Base-by-base conservation (phyloP, 306 rosid genomes). In the Mimosa pudica region DNA sequence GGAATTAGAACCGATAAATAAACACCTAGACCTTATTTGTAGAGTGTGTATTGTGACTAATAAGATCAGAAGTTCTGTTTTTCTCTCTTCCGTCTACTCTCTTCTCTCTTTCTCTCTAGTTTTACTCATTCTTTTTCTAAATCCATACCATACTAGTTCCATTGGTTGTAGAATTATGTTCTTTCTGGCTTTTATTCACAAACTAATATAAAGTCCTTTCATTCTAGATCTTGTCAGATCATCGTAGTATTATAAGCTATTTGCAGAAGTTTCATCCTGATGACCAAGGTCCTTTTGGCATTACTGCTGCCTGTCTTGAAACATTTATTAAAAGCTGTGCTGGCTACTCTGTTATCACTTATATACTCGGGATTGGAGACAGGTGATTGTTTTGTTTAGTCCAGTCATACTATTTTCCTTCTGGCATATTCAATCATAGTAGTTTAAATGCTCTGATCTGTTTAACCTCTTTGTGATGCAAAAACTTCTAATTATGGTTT, bases 331-430 rank as follows among this genome's bases (percentile, higher is more conserved):
- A 95, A 85, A 95, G 99, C 80, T 95, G 99, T 70, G 98, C 99
- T 87, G 99, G 99, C 77, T 95, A 95, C 88, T 95, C 99, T 17
- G 99, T 95, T 45, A 95, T 95, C 82, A 95, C 99, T n/a, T 95
- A 95, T 82, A 91, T 95, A 85, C 90, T 93, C 84, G 99, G 99
- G 75, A 90, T 95, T 72, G 99, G 99, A 79, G 99, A 95, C 94
- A 95, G 99, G 99, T 95, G 82, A 88, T 69, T 24, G 48, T 75
- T 71, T 33, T 76, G 58, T 76, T 77, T 62, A 33, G 79, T 73
- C 44, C 38, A 70, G n/a, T 49, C 62, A 38, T 42, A n/a, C 44
- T 11, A 62, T 71, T 82, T 78, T 71, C 13, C 51, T 52, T 70
- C 71, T 74, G 48, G 61, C 67, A 30, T 67, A 58, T 64, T 51